Conservation (phyloP, 2,329 filamentous ascomycete species). For the Teratosphaeria viscida region DNA sequence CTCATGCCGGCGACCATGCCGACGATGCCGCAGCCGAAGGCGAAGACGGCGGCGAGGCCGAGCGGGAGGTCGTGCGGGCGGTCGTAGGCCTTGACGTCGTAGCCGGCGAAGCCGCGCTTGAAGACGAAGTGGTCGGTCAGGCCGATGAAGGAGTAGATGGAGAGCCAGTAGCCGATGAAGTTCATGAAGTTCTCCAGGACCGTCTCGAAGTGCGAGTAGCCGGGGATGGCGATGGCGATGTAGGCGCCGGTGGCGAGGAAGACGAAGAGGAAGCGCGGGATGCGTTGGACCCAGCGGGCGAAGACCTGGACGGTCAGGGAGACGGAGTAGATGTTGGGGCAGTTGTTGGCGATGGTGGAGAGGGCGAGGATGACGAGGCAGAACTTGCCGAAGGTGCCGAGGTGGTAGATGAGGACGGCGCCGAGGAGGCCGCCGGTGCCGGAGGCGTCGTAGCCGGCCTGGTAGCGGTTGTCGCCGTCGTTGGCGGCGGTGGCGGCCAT, state of each 20-base stretch:
- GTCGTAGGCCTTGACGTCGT: slow-evolving; percentile 50
- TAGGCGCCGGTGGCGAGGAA: slow-evolving; percentile 52
- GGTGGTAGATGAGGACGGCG: slow-evolving; percentile 50
- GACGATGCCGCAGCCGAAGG: slow-evolving; percentile 53
- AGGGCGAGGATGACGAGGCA: slow-evolving; percentile 42
- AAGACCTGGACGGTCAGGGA: slow-evolving; percentile 58
- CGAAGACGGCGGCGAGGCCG: slow-evolving; percentile 51
- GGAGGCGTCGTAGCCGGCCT: slow-evolving; percentile 43
- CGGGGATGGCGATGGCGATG: slow-evolving; percentile 59
- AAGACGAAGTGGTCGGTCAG: slow-evolving; percentile 60
- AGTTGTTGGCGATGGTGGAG: slow-evolving; percentile 36
- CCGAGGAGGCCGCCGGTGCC: slow-evolving; percentile 58
- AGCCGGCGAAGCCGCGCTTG: slow-evolving; percentile 50
- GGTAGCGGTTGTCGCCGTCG: slow-evolving; percentile 44
- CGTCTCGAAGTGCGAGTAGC: slow-evolving; percentile 53
- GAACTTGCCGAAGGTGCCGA: slow-evolving; percentile 62
- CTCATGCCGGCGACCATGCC: slow-evolving; percentile 62
- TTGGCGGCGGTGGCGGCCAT: slow-evolving; percentile 53
- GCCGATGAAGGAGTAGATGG: slow-evolving; percentile 59
- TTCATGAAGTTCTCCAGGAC: slow-evolving; percentile 61
- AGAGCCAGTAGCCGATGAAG: slow-evolving; percentile 56
- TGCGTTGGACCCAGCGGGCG: slow-evolving; percentile 44
- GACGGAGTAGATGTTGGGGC: slow-evolving; percentile 51
- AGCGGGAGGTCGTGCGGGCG: slow-evolving; percentile 48
- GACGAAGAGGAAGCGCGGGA: slow-evolving; percentile 61